phyloP scores from a whole-genome alignment of 805 yeast genomes.

The Diddensiella transvaalensis region DNA sequence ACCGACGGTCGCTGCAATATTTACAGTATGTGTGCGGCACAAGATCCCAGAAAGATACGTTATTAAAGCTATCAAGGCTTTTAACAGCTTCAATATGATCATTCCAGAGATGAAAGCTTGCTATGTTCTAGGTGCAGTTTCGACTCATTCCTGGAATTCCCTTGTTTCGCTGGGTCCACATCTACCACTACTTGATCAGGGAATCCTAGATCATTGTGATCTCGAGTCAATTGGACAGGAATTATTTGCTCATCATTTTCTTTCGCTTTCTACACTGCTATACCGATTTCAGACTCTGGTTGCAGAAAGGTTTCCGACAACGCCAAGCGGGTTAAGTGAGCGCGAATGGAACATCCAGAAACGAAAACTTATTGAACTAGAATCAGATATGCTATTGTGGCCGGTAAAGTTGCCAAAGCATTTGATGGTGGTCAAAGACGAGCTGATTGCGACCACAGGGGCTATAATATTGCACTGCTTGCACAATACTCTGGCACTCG shows the following conservation, averaged over 20 bases:
- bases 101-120: background rate
- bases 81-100: background rate
- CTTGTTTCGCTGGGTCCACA: background rate
- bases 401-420: constrained; percentile 19
- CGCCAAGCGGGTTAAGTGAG: background rate
- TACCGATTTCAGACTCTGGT: constrained; percentile 3
- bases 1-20: constrained; percentile 10
- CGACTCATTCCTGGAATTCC: constrained; percentile 12
- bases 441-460: constrained; percentile 17
- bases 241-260: constrained; percentile 14
- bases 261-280: constrained; percentile 13
- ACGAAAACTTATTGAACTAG: constrained; percentile 8
- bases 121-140: constrained; percentile 9
- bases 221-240: constrained; percentile 8
- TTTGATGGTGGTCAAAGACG: constrained; percentile 20
- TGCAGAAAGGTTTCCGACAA: background rate
- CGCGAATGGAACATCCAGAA: constrained; percentile 7
- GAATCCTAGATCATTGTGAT: constrained; percentile 2
- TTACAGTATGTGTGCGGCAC: constrained; percentile 5
- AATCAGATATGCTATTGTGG: constrained; percentile 19
- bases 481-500: constrained; percentile 16
- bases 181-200: constrained; percentile 3
- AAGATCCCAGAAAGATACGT: constrained; percentile 3
- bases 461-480: constrained; percentile 18
- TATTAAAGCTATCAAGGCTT: constrained; percentile 3